phyloP scores from a whole-genome alignment of 352 stramenopile species.

The Phytophthora aleatoria region DNA sequence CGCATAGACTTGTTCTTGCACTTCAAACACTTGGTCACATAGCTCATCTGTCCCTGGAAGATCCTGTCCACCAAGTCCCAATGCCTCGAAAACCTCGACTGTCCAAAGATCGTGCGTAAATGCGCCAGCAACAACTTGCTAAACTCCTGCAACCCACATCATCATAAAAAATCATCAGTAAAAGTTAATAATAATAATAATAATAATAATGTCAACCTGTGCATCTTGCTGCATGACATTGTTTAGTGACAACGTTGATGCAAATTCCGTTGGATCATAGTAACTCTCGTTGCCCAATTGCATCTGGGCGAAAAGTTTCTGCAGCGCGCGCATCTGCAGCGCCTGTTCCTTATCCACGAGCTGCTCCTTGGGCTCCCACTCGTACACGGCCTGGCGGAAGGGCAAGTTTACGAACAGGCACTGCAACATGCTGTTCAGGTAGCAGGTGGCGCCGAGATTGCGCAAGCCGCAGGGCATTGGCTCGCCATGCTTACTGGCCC shows the following conservation, averaged over 20 bases:
- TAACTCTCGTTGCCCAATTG: conserved; percentile 72
- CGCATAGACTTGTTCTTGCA: conserved; percentile 73
- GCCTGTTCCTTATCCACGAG: conserved; percentile 53
- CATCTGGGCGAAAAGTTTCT: conserved; percentile 86
- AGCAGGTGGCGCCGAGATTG: conserved; percentile 89
- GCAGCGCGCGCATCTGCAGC: conserved; percentile 78
- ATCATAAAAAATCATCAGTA: conserved; percentile 7
- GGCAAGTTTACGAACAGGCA: conserved; percentile 74
- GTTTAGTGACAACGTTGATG: conserved; percentile 77
- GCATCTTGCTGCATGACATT: conserved; percentile 88
- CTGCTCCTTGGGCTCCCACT: conserved; percentile 74
- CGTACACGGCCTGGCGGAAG: conserved; percentile 80
- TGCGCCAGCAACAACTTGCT: conserved; percentile 85
- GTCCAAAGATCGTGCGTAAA: conserved; percentile 75
- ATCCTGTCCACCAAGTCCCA: conserved; percentile 74
- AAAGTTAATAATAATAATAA: conserved; percentile 10
- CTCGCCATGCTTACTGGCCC: not conserved
- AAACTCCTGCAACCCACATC: conserved; percentile 69
- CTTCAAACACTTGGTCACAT: conserved; percentile 81
- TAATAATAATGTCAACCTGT: conserved; percentile 47
- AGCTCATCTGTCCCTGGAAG: conserved; percentile 84
- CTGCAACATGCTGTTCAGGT: conserved; percentile 90
- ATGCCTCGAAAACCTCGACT: conserved; percentile 58
- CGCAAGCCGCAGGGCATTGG: conserved; percentile 65
- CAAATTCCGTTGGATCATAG: conserved; percentile 83